Evolutionary conservation across 2,329 filamentous ascomycete species (phyloP), one percentile per base, ranked within the genome.

Genomic region (Tympanopsis confertula): DNA sequence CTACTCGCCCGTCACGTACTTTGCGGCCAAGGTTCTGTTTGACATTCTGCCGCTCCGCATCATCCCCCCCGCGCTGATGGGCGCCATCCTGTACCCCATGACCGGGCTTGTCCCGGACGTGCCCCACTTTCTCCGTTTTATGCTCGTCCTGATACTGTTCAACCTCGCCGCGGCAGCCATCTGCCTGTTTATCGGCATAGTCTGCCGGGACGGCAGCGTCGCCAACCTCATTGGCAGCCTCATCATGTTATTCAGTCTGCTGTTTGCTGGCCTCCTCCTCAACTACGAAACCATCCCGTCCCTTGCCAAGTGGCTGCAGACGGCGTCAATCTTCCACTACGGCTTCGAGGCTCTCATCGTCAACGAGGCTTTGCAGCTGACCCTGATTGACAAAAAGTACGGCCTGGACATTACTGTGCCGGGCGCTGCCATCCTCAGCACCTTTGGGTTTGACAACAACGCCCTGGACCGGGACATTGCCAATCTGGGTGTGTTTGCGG

Each of bases 1-100:
- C 61, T 98, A 98, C 57, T 74, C 85, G 1, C 91, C 91, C 0
- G 69, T 94, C 36, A 93, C 89, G 0, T 98, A 98, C 61, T 98
- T 96, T 55, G 70, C 83, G 0, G 82, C 88, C 49, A 98, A 98
- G 63, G 84, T 96, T n/a, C 63, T 94, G n/a, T 96, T 98, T 55
- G 91, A 98, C 54, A 89, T 98, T 46, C 72, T 98, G 12, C 91
- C 91, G 3, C 69, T 98, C 13, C 78, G 91, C 36, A 80, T 98
- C 40, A 82, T 98, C 36, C 91, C 91, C 4, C 91, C 91, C 1
- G 82, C 96, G 43, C 81, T 98, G 42, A 91, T 96, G 74, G 91
- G 89, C 13, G 78, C 86, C 20, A 96, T 98, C 44, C 78, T 98
- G 17, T 98, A 98, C 55, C 91, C 91, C 1, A 98, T 98, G 91